Base-by-base conservation (phyloP, 108 stramenopile species). In the Conticribra guillardii region DNA sequence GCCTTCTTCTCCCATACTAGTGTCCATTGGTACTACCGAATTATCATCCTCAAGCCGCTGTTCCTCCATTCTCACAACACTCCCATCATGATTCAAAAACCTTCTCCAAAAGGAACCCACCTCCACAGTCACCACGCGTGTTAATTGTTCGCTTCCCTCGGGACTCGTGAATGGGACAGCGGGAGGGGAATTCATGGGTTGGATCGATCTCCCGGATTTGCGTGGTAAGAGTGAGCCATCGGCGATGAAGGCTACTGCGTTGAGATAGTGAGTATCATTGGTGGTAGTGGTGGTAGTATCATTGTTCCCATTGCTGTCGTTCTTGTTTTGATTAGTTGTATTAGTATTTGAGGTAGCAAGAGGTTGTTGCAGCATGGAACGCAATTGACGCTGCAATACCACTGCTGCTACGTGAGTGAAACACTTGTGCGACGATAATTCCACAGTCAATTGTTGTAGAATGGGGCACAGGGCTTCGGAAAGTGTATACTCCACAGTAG, bases 181-280 rank as follows among this genome's bases (percentile, higher is more conserved):
- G 5, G 89, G 89, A 5, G 88, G 87, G 56, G 81, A 86, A 8
- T 76, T 45, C 94, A 95, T 95, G 51, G 94, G 94, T 4, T 71
- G 62, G 33, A 79, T 44, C 23, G 79, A 85, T 17, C 87, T 89
- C 23, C 94, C 94, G 57, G 83, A 88, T 73, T 84, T 88, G 37
- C 94, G 86, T 24, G 94, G 94, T 23, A 95, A 48, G 67, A 95
- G 81, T 23, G 89, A 83, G 16, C 86, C 86, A 65, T 95, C 78
- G 26, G 90, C 86, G 26, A 95, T 76, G 71, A 95, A 95, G 21
- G 89, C 89, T 2, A 95, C 85, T 16, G 85, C 85, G 34, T 91
- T 73, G 29, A 70, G 55, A 58, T 53, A 54, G 2, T 19, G 2
- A 28, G 9, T 32, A 15, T 27, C 18, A 29, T 48, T 60, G 49